Conservation (phyloP, 1,284 basidiomycete genomes). For the Puccinia coronata region DNA sequence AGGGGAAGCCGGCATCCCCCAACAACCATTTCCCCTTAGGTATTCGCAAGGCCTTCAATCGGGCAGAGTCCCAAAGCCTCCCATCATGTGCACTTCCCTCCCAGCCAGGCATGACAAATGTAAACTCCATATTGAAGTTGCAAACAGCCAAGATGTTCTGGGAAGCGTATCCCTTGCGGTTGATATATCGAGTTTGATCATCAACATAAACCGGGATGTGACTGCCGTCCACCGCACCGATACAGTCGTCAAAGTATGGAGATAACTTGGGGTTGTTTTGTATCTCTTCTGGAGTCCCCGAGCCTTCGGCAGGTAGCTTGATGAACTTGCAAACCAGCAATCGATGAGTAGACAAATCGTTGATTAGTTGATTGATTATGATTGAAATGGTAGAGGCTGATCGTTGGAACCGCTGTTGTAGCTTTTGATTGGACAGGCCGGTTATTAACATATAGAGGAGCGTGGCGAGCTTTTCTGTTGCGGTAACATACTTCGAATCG, state of each 20-base stretch:
- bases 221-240: no score
- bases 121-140: slow-evolving; percentile 26
- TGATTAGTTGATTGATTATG: no score
- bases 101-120: slow-evolving; percentile 18
- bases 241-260: no score
- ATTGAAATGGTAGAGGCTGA: no score
- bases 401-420: not conserved
- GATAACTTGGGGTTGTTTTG: not conserved
- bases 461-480: not conserved
- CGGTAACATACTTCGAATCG: no score
- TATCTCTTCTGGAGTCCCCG: not conserved
- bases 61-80: not conserved
- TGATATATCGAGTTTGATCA: no score
- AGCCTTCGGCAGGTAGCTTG: not conserved
- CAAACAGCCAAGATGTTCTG: slow-evolving; percentile 26
- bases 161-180: no score
- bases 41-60: not conserved
- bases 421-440: not conserved
- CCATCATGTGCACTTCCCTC: slow-evolving; percentile 33
- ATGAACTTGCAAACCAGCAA: not conserved
- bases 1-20: slow-evolving; percentile 16
- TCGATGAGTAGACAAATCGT: not conserved
- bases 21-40: not conserved
- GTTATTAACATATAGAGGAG: not conserved
- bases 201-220: no score